A percentile compares a stretch with the other conserved stretches of the same genome.
These are phyloP conservation scores for Tuber borchii DNA, from an alignment of 495 filamentous ascomycete genomes.

Conservation along the genomic window DNA sequence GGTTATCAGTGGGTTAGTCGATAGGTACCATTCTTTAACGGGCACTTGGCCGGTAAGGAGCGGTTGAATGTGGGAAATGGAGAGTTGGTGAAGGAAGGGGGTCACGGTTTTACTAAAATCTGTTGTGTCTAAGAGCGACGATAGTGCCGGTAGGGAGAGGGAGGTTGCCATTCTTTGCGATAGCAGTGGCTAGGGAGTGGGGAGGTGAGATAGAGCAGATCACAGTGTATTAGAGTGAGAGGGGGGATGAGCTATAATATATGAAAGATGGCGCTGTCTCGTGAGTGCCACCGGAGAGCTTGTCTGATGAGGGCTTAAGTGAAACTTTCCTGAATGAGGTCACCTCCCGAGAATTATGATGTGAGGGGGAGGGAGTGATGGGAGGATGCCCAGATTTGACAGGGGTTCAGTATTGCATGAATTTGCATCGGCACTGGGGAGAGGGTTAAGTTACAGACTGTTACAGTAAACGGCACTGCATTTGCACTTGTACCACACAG, in stretches of 20 bases:
- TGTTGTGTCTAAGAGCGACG: conserved; percentile 62
- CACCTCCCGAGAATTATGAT: not conserved
- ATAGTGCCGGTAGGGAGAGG: conserved; percentile 58
- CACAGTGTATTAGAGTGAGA: not conserved
- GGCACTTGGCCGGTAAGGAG: conserved; percentile 47
- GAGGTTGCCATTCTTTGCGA: conserved; percentile 48
- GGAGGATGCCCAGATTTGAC: not conserved
- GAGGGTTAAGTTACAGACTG: not conserved
- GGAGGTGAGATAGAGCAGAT: not conserved
- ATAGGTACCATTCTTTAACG: conserved; percentile 61
- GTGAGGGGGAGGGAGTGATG: not conserved
- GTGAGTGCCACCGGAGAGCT: no score
- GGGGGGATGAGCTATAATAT: not conserved
- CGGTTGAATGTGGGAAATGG: conserved; percentile 57
- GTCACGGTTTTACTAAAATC: conserved; percentile 64
- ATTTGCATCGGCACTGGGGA: not conserved
- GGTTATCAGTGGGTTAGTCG: conserved; percentile 78
- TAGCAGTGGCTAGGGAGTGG: not conserved
- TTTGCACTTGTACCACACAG: not conserved
- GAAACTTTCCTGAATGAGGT: not conserved
- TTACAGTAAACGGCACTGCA: no score
- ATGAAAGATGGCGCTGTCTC: no score
- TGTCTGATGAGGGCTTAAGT: not conserved
- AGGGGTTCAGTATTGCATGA: not conserved
- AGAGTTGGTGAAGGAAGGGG: conserved; percentile 73